These are phyloP conservation scores for Gnomoniopsis sp. DNA, from an alignment of 2,329 filamentous ascomycete genomes.

Conservation along the genomic window DNA sequence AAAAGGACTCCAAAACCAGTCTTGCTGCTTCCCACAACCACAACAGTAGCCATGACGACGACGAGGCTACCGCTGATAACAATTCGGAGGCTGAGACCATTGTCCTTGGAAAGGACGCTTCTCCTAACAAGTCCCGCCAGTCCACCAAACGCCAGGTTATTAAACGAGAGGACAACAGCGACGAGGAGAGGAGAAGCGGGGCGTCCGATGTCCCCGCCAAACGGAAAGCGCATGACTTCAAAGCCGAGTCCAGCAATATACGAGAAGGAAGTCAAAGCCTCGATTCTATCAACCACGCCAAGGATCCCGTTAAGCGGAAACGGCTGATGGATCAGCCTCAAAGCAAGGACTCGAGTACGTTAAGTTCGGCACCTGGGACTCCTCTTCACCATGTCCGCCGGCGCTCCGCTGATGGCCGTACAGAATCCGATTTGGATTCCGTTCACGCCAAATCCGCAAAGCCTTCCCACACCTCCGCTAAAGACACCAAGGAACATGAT, in stretches of 20 bases:
- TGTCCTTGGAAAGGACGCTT: conserved; percentile 64
- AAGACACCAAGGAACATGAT: conserved; percentile 34
- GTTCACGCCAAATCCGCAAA: conserved; percentile 43
- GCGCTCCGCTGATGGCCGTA: conserved; percentile 35
- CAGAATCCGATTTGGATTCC: conserved; percentile 56
- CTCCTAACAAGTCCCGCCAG: conserved; percentile 61
- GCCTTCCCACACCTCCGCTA: conserved; percentile 36
- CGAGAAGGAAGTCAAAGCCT: conserved; percentile 14
- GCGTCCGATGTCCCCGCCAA: conserved; percentile 33
- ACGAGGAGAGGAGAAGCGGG: conserved; percentile 37
- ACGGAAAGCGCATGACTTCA: conserved; percentile 30
- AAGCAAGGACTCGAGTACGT: conserved; percentile 52
- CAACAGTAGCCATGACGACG: conserved; percentile 39
- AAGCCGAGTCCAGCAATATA: conserved; percentile 33
- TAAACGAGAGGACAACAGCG: conserved; percentile 63
- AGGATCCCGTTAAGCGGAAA: conserved; percentile 48
- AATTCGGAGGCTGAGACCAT: conserved; percentile 73
- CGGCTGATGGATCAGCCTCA: conserved; percentile 39
- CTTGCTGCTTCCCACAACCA: conserved; percentile 24
- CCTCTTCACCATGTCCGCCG: conserved; percentile 43
- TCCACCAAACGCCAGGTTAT: conserved; percentile 62
- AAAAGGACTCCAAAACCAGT: conserved; percentile 26
- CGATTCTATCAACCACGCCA: conserved; percentile 22
- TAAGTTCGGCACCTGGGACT: conserved; percentile 58
- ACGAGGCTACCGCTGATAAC: conserved; percentile 45